phyloP scores from a whole-genome alignment of 495 filamentous ascomycete genomes.

The Tuber aestivum region DNA sequence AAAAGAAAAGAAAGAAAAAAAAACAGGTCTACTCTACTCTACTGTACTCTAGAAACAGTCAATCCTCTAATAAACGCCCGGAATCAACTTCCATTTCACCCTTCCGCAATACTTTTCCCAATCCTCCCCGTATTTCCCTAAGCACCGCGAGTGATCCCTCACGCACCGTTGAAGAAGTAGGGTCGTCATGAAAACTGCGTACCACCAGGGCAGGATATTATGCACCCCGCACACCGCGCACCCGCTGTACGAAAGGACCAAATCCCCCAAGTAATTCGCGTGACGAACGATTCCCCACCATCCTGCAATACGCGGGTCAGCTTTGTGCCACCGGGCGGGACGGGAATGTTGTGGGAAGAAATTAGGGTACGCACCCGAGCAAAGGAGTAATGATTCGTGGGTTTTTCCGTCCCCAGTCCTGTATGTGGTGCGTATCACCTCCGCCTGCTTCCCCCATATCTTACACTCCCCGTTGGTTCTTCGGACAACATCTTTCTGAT shows the following conservation, averaged over 20 bases:
- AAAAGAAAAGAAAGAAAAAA: constrained; percentile 26
- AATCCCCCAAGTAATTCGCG: constrained; percentile 50
- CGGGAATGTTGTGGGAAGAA: constrained; percentile 10
- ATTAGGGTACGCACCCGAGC: constrained; percentile 39
- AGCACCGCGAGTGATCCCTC: constrained; percentile 47
- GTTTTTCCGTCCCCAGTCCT: constrained; percentile 45
- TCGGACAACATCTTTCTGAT: constrained; percentile 50
- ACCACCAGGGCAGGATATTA: constrained; percentile 48
- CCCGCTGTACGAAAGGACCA: constrained; percentile 47
- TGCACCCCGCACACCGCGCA: constrained; percentile 47
- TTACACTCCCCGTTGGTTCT: constrained; percentile 45
- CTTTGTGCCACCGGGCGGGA: neutral
- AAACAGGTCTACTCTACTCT: constrained; percentile 16
- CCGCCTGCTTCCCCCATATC: constrained; percentile 47
- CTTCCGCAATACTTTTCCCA: constrained; percentile 48
- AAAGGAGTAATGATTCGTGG: constrained; percentile 47
- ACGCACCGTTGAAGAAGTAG: constrained; percentile 44
- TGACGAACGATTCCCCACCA: constrained; percentile 52
- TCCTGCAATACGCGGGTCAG: constrained; percentile 27
- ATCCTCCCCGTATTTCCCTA: constrained; percentile 47
- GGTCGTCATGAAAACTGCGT: constrained; percentile 48
- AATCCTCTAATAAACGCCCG: constrained; percentile 45
- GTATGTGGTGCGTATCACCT: constrained; percentile 45
- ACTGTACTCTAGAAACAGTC: constrained; percentile 6
- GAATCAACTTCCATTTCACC: constrained; percentile 48